Evolutionary conservation across 139 green algal species (phyloP).

Genomic region (Coccomyxa sp.): DNA sequence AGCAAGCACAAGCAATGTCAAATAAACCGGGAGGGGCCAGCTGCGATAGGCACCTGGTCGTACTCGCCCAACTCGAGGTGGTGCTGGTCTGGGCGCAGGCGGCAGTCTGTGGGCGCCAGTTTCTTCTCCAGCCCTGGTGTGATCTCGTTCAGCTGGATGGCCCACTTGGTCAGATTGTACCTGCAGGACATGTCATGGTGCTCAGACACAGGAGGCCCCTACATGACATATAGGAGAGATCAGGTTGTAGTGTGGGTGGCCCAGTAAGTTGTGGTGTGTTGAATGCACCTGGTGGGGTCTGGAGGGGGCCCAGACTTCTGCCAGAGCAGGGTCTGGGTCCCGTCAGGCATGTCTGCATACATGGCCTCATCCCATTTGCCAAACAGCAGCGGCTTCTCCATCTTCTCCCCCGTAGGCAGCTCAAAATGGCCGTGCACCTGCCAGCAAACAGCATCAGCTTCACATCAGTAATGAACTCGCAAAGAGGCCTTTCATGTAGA

Average conservation of each 20-base stretch:
- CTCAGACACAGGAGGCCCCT: neutral
- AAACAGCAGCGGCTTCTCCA: constrained; percentile 24
- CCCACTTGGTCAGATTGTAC: constrained; percentile 71
- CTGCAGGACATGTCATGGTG: constrained; percentile 8
- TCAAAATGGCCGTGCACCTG: constrained; percentile 33
- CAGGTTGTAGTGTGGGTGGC: neutral
- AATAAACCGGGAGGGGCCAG: no score
- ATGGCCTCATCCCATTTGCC: constrained; percentile 66
- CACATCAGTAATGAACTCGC: no score
- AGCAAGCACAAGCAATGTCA: no score
- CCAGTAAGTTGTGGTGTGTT: neutral
- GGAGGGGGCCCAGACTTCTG: constrained; percentile 39
- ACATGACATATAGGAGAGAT: neutral
- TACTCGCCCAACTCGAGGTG: constrained; percentile 54
- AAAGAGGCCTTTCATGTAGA: no score
- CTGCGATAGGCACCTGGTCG: constrained; percentile 33
- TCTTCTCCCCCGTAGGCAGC: constrained; percentile 14
- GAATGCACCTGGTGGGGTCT: constrained; percentile 37
- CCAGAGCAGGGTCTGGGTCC: constrained; percentile 43
- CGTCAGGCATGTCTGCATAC: constrained; percentile 33
- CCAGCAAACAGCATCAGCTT: neutral
- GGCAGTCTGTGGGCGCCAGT: constrained; percentile 71
- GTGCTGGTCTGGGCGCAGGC: constrained; percentile 75
- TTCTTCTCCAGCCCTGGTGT: constrained; percentile 42
- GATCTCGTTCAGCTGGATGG: constrained; percentile 85